Conservation (phyloP, 2,329 filamentous ascomycete genomes). For the Cryphonectria parasitica region DNA sequence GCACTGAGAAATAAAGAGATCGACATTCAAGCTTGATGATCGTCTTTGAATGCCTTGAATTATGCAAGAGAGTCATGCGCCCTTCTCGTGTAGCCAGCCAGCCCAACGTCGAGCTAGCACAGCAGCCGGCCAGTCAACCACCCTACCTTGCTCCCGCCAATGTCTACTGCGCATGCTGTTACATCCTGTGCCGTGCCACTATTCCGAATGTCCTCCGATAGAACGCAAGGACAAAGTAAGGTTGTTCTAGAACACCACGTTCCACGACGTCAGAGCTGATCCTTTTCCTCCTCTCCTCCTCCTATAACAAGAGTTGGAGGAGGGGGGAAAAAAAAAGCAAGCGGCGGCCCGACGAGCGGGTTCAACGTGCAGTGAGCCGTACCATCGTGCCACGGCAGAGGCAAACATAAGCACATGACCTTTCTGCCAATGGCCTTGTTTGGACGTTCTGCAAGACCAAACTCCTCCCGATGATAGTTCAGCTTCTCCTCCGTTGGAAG, state of each 20-base stretch:
- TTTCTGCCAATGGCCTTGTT: not conserved
- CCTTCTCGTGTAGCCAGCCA: not conserved
- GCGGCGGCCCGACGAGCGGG: not conserved
- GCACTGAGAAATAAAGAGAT: not conserved
- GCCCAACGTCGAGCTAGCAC: not conserved
- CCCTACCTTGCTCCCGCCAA: not conserved
- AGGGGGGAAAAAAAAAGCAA: too few species aligned
- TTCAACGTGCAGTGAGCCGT: not conserved
- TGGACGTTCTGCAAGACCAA: not conserved
- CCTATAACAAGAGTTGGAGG: not conserved
- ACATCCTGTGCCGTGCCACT: not conserved
- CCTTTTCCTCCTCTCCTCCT: not conserved
- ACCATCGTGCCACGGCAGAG: not conserved
- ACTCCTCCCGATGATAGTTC: not conserved
- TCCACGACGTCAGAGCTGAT: not conserved
- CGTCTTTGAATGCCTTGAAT: not conserved
- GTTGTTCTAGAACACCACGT: conserved; percentile 1
- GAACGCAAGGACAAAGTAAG: not conserved
- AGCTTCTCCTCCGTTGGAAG: too few species aligned
- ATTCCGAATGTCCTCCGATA: not conserved
- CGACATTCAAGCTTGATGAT: not conserved
- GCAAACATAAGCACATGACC: conserved; percentile 3
- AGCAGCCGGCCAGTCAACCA: not conserved
- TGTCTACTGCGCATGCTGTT: not conserved
- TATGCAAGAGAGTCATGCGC: not conserved